Evolutionary conservation across 331 rosid species (phyloP).

Genomic region (Ulmus americana): DNA sequence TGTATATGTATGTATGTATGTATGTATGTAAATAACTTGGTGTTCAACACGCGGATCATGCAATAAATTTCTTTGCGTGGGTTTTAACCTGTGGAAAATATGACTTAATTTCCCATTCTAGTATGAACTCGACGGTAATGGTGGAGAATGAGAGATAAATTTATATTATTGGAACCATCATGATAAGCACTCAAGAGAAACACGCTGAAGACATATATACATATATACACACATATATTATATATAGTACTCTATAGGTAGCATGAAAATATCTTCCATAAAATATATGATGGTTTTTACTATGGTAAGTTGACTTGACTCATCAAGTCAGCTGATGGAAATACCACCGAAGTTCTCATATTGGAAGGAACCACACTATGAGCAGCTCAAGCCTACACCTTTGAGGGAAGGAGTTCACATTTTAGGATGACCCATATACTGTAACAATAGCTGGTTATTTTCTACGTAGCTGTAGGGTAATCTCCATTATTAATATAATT

Average conservation of each 20-base stretch:
- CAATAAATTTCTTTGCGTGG: too few species aligned
- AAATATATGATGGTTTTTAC: slow-evolving; percentile 7
- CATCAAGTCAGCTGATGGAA: slow-evolving; percentile 23
- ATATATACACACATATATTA: neutral
- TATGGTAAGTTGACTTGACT: slow-evolving; percentile 25
- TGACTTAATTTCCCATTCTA: neutral
- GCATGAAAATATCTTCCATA: slow-evolving; percentile 7
- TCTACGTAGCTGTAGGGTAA: too few species aligned
- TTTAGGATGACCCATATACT: neutral
- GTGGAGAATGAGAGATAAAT: slow-evolving; percentile 1
- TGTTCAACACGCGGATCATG: too few species aligned
- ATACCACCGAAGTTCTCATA: slow-evolving; percentile 21
- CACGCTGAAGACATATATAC: neutral
- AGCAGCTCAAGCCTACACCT: slow-evolving; percentile 14
- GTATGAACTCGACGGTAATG: slow-evolving; percentile 1
- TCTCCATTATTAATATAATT: too few species aligned
- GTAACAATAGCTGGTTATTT: too few species aligned
- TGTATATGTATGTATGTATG: too few species aligned
- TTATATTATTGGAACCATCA: slow-evolving; percentile 2
- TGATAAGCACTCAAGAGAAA: neutral
- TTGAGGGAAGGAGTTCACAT: neutral
- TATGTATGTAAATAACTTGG: too few species aligned
- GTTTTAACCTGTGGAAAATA: neutral
- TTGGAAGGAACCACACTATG: slow-evolving; percentile 25
- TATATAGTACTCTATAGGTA: neutral